Percentiles rank a stretch among this genome's conserved stretches.
phyloP scores from a whole-genome alignment of 495 filamentous ascomycete genomes.

The Neurospora sp. region DNA sequence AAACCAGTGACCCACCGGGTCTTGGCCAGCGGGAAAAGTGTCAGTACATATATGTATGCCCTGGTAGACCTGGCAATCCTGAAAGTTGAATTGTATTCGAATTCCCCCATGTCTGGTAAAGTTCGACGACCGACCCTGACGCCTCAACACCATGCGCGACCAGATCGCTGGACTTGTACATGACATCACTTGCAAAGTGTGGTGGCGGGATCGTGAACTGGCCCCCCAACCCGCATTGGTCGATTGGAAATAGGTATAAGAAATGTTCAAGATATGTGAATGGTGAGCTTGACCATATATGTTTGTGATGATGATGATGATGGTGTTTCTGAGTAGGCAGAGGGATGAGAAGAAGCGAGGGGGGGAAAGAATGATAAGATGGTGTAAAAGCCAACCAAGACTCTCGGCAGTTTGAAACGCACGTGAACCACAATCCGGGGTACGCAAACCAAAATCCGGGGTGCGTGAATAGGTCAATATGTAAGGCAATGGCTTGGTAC shows the following conservation, averaged over 20 bases:
- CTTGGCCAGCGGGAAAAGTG: constrained; percentile 43
- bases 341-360: neutral
- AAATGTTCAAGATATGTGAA: neutral
- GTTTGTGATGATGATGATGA: neutral
- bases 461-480: neutral
- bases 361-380: neutral
- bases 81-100: neutral
- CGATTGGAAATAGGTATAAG: neutral
- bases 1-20: constrained; percentile 31
- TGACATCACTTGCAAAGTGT: neutral
- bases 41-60: neutral
- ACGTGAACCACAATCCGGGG: neutral
- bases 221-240: neutral
- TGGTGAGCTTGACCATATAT: neutral
- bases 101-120: neutral
- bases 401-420: neutral
- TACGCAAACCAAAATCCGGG: neutral
- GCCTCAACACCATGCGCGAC: neutral
- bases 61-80: neutral
- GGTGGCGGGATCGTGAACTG: neutral
- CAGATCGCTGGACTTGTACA: neutral
- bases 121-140: neutral
- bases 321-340: neutral
- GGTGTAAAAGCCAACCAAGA: neutral
- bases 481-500: neutral